phyloP scores from a whole-genome alignment of 345 rosid species.

The Bruguiera parviflora region DNA sequence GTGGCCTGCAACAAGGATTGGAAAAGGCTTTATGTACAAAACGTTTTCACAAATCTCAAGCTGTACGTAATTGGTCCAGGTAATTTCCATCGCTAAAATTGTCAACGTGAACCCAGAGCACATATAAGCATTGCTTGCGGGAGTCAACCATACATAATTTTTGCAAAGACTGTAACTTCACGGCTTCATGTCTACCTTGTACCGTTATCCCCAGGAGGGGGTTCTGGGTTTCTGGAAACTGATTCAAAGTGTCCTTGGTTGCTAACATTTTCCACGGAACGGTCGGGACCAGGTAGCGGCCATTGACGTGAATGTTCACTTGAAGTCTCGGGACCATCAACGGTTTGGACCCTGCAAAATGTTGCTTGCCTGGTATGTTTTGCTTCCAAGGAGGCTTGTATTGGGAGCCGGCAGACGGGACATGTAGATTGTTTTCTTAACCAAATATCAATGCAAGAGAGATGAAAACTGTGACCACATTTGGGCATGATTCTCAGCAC shows the following conservation, averaged over 20 bases:
- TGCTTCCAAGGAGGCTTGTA: slow-evolving; percentile 35
- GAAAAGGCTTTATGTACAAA: slow-evolving; percentile 19
- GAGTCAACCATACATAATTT: not conserved
- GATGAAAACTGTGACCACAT: slow-evolving; percentile 67
- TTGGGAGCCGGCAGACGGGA: slow-evolving; percentile 58
- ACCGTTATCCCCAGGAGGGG: slow-evolving; percentile 9
- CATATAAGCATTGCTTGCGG: not conserved
- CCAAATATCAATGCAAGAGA: slow-evolving; percentile 66
- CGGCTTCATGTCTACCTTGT: slow-evolving; percentile 13
- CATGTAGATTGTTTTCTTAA: slow-evolving; percentile 62
- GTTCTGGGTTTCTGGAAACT: slow-evolving; percentile 16
- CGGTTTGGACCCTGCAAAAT: slow-evolving; percentile 13
- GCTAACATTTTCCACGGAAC: slow-evolving; percentile 17
- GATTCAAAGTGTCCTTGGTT: slow-evolving; percentile 14
- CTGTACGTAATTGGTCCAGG: not conserved
- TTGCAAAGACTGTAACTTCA: not conserved
- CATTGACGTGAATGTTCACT: slow-evolving; percentile 25
- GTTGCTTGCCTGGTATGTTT: slow-evolving; percentile 29
- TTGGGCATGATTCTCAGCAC: slow-evolving; percentile 62
- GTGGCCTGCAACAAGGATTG: not conserved
- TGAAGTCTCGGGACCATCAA: slow-evolving; percentile 27
- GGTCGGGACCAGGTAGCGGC: slow-evolving; percentile 21
- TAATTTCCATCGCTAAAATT: not conserved
- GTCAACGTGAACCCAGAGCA: not conserved
- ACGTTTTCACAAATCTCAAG: slow-evolving; percentile 6